These are phyloP conservation scores for Cyamopsis tetragonoloba DNA, from an alignment of 306 rosid genomes.

Conservation along the genomic window DNA sequence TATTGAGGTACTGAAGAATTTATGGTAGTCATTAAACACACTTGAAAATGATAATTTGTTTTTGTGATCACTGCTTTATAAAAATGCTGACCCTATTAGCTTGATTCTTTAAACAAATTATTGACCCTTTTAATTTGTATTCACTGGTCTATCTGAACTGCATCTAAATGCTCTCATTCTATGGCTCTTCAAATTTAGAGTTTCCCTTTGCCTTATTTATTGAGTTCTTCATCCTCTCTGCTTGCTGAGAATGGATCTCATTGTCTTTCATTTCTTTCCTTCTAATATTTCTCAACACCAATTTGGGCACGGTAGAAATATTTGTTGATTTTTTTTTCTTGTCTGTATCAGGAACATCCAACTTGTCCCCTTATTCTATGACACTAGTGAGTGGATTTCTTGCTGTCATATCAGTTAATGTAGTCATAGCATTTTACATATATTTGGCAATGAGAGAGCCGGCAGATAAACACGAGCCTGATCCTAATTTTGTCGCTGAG, in stretches of 20 bases:
- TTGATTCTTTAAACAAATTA: not conserved
- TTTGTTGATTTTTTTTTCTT: too few relatives aligned
- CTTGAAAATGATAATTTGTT: not conserved
- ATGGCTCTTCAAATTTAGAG: not conserved
- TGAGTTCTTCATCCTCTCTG: not conserved
- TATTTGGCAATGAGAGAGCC: constrained; percentile 89
- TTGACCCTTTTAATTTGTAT: not conserved
- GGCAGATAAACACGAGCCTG: constrained; percentile 67
- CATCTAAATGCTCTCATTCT: not conserved
- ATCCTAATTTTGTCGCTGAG: constrained; percentile 69
- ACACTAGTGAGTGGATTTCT: constrained; percentile 84
- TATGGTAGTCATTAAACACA: not conserved
- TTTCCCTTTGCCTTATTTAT: not conserved
- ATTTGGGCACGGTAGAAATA: too few relatives aligned
- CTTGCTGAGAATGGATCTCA: not conserved
- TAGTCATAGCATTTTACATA: constrained; percentile 77
- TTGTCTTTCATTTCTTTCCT: not conserved
- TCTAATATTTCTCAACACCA: not conserved
- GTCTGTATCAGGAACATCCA: constrained; percentile 47
- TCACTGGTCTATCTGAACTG: not conserved
- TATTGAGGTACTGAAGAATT: constrained; percentile 10
- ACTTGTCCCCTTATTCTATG: constrained; percentile 65
- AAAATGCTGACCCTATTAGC: not conserved
- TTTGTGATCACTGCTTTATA: not conserved
- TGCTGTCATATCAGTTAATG: constrained; percentile 80